Evolutionary conservation across 2,329 filamentous ascomycete species (phyloP).

Genomic region (Aspergillus tubingensis): DNA sequence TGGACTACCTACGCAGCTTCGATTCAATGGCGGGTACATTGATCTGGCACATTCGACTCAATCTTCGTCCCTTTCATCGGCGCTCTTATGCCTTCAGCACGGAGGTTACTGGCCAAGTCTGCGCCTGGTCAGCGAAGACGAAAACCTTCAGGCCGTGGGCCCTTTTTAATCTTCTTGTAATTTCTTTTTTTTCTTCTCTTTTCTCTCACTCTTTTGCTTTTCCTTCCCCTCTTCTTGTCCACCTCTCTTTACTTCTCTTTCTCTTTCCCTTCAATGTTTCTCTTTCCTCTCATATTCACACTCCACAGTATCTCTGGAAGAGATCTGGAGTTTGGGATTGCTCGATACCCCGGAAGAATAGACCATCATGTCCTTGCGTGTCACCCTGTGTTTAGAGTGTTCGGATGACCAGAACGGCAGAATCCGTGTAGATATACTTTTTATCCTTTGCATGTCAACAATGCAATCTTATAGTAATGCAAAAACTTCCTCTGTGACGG

Average conservation of each 20-base stretch:
- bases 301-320: constrained; percentile 11
- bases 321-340: constrained; percentile 26
- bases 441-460: constrained; percentile 4
- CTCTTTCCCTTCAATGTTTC: constrained; percentile 10
- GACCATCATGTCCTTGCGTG: constrained; percentile 15
- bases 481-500: not conserved
- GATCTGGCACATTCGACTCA: not conserved
- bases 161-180: constrained; percentile 2
- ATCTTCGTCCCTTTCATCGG: not conserved
- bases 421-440: constrained; percentile 16
- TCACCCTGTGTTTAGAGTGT: constrained; percentile 15
- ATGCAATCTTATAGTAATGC: not conserved
- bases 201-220: not conserved
- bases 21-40: constrained; percentile 3
- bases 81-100: not conserved
- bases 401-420: constrained; percentile 13
- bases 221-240: not conserved
- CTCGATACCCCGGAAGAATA: constrained; percentile 30
- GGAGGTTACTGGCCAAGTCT: not conserved
- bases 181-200: not conserved
- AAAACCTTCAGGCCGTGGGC: not conserved
- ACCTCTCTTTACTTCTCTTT: constrained; percentile 1
- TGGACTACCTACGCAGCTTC: not conserved
- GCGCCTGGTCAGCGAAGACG: not conserved
- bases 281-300: constrained; percentile 11